Percentiles rank a stretch among this genome's conserved stretches.
phyloP scores from a whole-genome alignment of 352 stramenopile species.

The Phytophthora ohioensis region DNA sequence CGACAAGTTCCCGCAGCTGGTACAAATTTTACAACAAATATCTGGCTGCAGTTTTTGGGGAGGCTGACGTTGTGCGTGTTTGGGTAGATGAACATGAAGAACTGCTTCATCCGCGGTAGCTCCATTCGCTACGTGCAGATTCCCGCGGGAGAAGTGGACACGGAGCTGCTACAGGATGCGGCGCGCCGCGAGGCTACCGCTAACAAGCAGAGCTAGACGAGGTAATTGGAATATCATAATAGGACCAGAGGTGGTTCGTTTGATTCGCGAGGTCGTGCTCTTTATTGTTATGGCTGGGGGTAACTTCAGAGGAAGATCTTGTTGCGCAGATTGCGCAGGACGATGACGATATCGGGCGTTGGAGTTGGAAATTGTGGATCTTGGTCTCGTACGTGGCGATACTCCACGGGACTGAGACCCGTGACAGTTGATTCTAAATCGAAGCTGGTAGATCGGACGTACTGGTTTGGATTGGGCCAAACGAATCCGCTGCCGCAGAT shows the following conservation, averaged over 20 bases:
- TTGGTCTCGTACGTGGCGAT: slow-evolving; percentile 1
- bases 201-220: slow-evolving; percentile 72
- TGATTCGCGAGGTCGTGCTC: slow-evolving; percentile 15
- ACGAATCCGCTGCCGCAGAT: not conserved
- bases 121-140: slow-evolving; percentile 99
- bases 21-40: slow-evolving; percentile 32
- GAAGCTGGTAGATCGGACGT: not conserved
- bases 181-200: slow-evolving; percentile 73
- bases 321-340: slow-evolving; percentile 11
- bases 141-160: slow-evolving; percentile 96
- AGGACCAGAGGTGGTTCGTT: slow-evolving; percentile 22
- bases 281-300: not conserved
- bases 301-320: slow-evolving; percentile 21
- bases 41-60: not conserved
- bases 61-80: not conserved
- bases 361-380: not conserved
- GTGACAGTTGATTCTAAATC: not conserved
- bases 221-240: slow-evolving; percentile 28
- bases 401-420: not conserved
- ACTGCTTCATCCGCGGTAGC: slow-evolving; percentile 98
- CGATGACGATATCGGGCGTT: not conserved
- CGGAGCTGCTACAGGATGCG: slow-evolving; percentile 93
- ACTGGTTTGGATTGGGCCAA: not conserved
- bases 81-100: slow-evolving; percentile 94
- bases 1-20: slow-evolving; percentile 97